These are phyloP conservation scores for Pseudogymnoascus sp. DNA, from an alignment of 2,329 filamentous ascomycete species.

Conservation along the genomic window DNA sequence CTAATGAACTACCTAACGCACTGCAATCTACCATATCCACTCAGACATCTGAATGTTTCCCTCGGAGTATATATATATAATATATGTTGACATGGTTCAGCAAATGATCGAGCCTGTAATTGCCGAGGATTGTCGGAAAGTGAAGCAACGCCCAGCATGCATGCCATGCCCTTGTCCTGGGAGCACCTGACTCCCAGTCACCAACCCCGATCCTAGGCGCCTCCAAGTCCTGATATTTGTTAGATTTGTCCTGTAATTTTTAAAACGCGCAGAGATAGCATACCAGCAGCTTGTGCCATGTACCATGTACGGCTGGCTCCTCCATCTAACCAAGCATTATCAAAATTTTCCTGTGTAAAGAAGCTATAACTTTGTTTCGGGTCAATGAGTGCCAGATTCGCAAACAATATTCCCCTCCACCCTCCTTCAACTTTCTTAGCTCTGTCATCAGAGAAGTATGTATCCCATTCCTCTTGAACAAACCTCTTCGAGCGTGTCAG, in stretches of 20 bases:
- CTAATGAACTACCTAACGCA: neutral
- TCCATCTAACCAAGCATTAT: constrained; percentile 65
- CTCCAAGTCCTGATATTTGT: neutral
- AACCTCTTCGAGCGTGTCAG: constrained; percentile 61
- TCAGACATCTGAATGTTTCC: neutral
- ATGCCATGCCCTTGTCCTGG: neutral
- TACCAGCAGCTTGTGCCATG: constrained; percentile 67
- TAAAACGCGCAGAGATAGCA: constrained; percentile 4
- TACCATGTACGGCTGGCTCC: constrained; percentile 83
- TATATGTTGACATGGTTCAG: neutral
- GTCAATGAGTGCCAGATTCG: constrained; percentile 72
- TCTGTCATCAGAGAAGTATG: constrained; percentile 63
- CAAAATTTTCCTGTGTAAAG: constrained; percentile 60
- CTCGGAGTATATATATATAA: neutral
- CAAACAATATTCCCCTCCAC: constrained; percentile 80
- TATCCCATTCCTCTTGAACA: constrained; percentile 74
- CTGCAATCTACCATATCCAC: neutral
- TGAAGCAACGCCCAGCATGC: neutral
- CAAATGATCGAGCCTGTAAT: neutral
- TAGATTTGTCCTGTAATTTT: neutral
- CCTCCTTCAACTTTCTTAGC: constrained; percentile 60
- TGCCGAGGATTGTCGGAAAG: neutral
- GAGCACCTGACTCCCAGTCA: neutral
- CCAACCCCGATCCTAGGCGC: neutral
- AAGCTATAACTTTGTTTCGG: constrained; percentile 63